A percentile compares a stretch with the other conserved stretches of the same genome.
Evolutionary conservation across 139 green algal species (phyloP).

Genomic region (Nannochloris sp.): DNA sequence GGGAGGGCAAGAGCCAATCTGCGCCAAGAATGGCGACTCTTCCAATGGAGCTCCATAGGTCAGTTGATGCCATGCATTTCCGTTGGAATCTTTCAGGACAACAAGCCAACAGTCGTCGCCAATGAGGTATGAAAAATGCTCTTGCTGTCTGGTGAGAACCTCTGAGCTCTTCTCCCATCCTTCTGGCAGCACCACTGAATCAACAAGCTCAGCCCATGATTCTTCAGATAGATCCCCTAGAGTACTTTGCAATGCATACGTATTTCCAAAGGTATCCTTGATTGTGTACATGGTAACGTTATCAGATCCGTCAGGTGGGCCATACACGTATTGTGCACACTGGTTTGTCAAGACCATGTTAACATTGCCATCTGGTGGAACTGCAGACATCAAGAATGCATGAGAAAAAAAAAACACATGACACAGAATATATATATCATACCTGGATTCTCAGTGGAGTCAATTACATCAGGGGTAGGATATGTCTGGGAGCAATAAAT

Average conservation of each 20-base stretch:
- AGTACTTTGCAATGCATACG: not conserved
- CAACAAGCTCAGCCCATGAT: not conserved
- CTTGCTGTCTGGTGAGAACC: not conserved
- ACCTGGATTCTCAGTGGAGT: not conserved
- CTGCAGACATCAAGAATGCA: not conserved
- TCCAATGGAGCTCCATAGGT: not conserved
- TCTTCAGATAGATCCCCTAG: not conserved
- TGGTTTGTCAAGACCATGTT: conserved; percentile 1
- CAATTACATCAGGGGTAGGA: not conserved
- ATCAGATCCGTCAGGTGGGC: not conserved
- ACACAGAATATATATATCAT: too few relatives aligned
- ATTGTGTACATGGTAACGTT: not conserved
- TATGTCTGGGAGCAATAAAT: not conserved
- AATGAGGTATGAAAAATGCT: not conserved
- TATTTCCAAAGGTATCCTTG: not conserved
- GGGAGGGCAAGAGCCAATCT: too few relatives aligned
- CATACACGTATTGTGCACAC: not conserved
- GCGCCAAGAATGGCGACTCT: not conserved
- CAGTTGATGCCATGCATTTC: not conserved
- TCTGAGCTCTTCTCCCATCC: not conserved
- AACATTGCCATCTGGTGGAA: not conserved
- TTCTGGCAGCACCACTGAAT: not conserved
- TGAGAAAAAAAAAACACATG: too few relatives aligned
- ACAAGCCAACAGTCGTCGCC: not conserved
- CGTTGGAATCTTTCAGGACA: not conserved